A percentile compares a stretch with the other conserved stretches of the same genome.
Evolutionary conservation across 306 rosid species (phyloP).

Genomic region (Vachellia collinsii): DNA sequence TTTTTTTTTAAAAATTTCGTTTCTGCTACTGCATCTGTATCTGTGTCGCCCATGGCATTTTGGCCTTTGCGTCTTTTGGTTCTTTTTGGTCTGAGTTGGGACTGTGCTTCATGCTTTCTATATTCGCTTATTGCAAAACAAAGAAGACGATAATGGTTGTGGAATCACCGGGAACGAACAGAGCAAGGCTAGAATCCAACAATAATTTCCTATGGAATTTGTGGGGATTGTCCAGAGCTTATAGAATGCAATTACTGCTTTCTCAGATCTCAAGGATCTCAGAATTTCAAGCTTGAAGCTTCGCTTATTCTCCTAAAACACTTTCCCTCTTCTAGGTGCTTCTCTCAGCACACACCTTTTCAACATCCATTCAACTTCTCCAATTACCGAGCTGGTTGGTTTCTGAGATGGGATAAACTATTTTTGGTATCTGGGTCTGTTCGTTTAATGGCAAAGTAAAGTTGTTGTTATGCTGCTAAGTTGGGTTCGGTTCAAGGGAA

Average conservation of each 20-base stretch:
- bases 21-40: conserved; percentile 60
- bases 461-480: conserved; percentile 45
- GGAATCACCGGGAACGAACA: conserved; percentile 49
- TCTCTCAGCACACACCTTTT: conserved; percentile 44
- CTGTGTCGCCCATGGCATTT: conserved; percentile 61
- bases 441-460: conserved; percentile 37
- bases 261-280: conserved; percentile 92
- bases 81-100: conserved; percentile 43
- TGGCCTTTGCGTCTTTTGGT: conserved; percentile 60
- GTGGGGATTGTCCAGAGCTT: conserved; percentile 51
- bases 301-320: conserved; percentile 46
- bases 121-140: conserved; percentile 38
- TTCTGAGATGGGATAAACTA: conserved; percentile 30
- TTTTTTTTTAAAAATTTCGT: conserved; percentile 26
- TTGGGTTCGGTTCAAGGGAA: conserved; percentile 43
- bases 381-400: conserved; percentile 43
- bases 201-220: conserved; percentile 51
- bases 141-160: conserved; percentile 49
- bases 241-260: conserved; percentile 43
- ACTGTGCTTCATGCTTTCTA: conserved; percentile 45
- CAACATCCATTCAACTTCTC: conserved; percentile 54
- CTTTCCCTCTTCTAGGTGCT: conserved; percentile 46
- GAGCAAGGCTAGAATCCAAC: conserved; percentile 31
- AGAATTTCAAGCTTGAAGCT: conserved; percentile 44
- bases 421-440: conserved; percentile 58